Evolutionary conservation across 192 early-diverging fungal genomes (phyloP), one percentile per base, ranked within the genome.

Genomic region (Coemansia sp.): DNA sequence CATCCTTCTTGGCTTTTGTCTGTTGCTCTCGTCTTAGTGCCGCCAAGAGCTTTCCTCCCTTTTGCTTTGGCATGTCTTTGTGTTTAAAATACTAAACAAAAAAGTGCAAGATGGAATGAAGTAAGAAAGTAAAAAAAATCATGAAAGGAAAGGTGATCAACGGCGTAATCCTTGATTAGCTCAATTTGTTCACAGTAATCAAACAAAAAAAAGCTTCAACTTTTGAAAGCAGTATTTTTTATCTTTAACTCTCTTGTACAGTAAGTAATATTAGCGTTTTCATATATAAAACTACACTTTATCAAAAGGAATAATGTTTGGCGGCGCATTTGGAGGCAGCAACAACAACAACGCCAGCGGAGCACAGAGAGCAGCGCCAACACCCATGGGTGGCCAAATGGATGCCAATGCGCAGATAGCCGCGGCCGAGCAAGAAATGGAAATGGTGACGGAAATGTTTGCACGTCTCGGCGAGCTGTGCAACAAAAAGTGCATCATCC

Each of bases 401-500:
- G 76, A 84, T 51, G 72, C 81, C 46, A 75, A 84, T 53, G 75
- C 75, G 20, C 81, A 84, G 59, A 49, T 78, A 1, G 72, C 72
- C 5, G 76, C 76, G 73, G 90, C 90, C 62, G 92, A 93, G 78
- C 89, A 91, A 72, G 92, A 93, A 64, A 86, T 92, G 66, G 92
- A 93, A 72, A 91, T 91, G 88, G 86, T 92, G 33, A 90, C 91
- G 4, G 91, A 92, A 48, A 84, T 92, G 78, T 92, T 91, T 83
- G 87, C 90, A 68, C 86, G 88, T 60, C 88, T 96, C 56, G 82
- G 86, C 48, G 87, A 90, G 36, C 78, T 88, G n/a, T 96, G 94
- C 85, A 87, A 90, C 75, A 78, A 87, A 38, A 96, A 96, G 71
- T 96, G 94, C 76, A 89, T 96, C 59, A 87, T 92, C 23, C 78